phyloP scores from a whole-genome alignment of 345 rosid genomes.

The Moringa oleifera region DNA sequence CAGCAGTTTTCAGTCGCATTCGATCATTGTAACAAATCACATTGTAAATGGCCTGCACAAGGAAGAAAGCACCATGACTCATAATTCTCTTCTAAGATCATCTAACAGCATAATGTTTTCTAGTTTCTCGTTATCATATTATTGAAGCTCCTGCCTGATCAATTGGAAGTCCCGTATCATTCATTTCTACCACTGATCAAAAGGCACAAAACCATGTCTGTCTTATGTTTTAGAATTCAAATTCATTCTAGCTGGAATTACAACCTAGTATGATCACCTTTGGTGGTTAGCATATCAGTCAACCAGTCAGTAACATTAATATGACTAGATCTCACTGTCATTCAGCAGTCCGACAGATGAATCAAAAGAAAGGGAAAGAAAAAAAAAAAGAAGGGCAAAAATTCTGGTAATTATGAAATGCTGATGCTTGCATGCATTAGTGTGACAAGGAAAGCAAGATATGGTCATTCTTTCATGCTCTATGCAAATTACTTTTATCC shows the following conservation, averaged over 20 bases:
- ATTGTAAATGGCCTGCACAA: slow-evolving; percentile 60
- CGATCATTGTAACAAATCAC: slow-evolving; percentile 62
- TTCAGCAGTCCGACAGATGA: too few relatives aligned
- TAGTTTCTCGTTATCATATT: too few relatives aligned
- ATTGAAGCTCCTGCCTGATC: not conserved
- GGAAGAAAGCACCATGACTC: slow-evolving; percentile 3
- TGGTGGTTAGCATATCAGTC: not conserved
- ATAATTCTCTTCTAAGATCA: not conserved
- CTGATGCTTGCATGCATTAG: not conserved
- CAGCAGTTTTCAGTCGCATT: slow-evolving; percentile 62
- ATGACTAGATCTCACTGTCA: too few relatives aligned
- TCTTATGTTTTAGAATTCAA: not conserved
- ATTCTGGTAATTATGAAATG: too few relatives aligned
- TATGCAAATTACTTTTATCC: not conserved
- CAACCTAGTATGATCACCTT: not conserved
- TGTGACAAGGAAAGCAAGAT: not conserved
- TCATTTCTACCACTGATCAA: not conserved
- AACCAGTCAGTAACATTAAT: not conserved
- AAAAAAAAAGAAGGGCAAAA: too few relatives aligned
- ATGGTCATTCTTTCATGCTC: not conserved
- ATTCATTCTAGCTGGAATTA: not conserved
- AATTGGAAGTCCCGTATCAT: not conserved
- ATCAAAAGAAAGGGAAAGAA: too few relatives aligned
- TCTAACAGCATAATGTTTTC: not conserved
- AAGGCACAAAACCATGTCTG: not conserved